A percentile compares a stretch with the other conserved stretches of the same genome.
phyloP scores from a whole-genome alignment of 1,139 yeast genomes.

The Suhomyces terraborum region DNA sequence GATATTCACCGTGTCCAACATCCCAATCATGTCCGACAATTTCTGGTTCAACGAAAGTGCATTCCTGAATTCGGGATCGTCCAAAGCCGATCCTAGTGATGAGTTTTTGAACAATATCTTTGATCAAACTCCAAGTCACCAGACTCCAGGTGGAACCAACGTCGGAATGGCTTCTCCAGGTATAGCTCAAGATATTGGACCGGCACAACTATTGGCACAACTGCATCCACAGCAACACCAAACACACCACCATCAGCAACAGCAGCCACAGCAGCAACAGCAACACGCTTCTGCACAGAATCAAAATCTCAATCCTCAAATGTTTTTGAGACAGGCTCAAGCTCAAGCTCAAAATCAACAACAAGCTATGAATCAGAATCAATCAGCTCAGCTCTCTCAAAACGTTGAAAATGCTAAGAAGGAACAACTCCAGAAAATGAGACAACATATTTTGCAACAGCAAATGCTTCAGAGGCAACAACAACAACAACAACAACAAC shows the following conservation, averaged over 20 bases:
- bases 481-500: constrained; percentile 15
- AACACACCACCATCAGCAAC: constrained; percentile 8
- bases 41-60: constrained; percentile 49
- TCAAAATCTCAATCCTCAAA: constrained; percentile 27
- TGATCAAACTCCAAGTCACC: constrained; percentile 21
- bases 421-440: constrained; percentile 37
- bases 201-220: constrained; percentile 17
- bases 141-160: constrained; percentile 10
- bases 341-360: constrained; percentile 12
- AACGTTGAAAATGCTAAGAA: constrained; percentile 21
- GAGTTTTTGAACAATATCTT: constrained; percentile 43
- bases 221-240: constrained; percentile 10
- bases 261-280: constrained; percentile 3
- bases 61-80: constrained; percentile 26
- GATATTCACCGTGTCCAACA: constrained; percentile 2
- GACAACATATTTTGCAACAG: constrained; percentile 45
- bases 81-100: constrained; percentile 24
- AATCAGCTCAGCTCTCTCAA: constrained; percentile 17
- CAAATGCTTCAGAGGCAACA: constrained; percentile 32
- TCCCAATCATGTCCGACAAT: constrained; percentile 37
- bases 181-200: constrained; percentile 18
- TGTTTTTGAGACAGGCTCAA: constrained; percentile 25
- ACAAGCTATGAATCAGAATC: constrained; percentile 12
- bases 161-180: constrained; percentile 12
- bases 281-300: constrained; percentile 2